Conservation (phyloP, 441 rosid species). For the Brassica balearica region DNA sequence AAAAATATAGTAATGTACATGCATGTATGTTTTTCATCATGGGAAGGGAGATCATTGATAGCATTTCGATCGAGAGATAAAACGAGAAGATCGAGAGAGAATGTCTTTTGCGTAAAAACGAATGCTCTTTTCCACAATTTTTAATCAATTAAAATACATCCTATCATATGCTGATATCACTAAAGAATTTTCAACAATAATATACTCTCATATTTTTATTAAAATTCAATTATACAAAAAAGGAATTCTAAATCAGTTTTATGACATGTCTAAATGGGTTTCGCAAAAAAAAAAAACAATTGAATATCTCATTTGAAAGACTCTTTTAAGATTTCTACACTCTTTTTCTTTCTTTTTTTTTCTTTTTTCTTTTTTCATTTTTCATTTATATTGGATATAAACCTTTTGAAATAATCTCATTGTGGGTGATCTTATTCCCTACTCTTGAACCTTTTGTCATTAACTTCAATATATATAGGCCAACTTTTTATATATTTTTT, state of each 20-base stretch:
- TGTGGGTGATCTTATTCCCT: slow-evolving; percentile 43
- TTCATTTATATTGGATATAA: neutral
- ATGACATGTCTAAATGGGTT: neutral
- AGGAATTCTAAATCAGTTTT: neutral
- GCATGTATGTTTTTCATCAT: slow-evolving; percentile 32
- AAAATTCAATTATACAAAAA: neutral
- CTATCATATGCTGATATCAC: slow-evolving; percentile 39
- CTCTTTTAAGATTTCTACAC: neutral
- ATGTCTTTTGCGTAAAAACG: slow-evolving; percentile 49
- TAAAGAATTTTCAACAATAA: neutral
- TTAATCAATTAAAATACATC: slow-evolving; percentile 51
- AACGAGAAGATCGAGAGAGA: slow-evolving; percentile 45
- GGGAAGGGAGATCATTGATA: slow-evolving; percentile 26
- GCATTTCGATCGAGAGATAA: slow-evolving; percentile 33
- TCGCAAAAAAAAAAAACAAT: too few relatives aligned
- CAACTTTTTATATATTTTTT: slow-evolving; percentile 34
- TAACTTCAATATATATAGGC: slow-evolving; percentile 24
- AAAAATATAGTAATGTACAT: slow-evolving; percentile 12
- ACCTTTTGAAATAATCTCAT: neutral
- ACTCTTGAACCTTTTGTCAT: slow-evolving; percentile 48
- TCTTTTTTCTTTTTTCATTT: too few relatives aligned
- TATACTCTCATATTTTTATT: neutral
- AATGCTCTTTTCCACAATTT: slow-evolving; percentile 47
- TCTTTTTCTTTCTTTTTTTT: neutral
- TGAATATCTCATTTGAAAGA: neutral